These are phyloP conservation scores for Carex myosuroides DNA, from an alignment of 176 grass and related monocot species.

Conservation along the genomic window DNA sequence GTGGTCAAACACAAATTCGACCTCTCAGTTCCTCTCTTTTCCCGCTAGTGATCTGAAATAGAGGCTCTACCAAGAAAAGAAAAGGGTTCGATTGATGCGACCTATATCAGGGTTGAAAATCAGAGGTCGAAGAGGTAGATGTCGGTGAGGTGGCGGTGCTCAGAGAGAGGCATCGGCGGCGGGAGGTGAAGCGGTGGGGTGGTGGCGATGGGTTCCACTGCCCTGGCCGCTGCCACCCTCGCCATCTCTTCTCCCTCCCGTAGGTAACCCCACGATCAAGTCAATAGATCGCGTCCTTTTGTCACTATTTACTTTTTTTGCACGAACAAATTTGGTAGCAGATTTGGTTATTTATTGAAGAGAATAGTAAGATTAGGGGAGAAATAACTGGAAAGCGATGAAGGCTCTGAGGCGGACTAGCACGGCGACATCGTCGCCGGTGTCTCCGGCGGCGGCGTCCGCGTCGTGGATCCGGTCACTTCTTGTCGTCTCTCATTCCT, in stretches of 20 bases:
- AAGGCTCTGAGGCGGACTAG: conserved; percentile 5
- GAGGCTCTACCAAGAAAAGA: neutral
- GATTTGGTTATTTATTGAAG: conserved; percentile 15
- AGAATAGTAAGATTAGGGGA: neutral
- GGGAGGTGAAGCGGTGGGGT: conserved; percentile 21
- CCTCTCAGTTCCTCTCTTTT: neutral
- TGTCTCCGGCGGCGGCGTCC: conserved; percentile 15
- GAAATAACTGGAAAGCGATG: neutral
- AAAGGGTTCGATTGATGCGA: neutral
- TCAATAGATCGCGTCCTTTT: conserved; percentile 4
- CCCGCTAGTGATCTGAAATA: neutral
- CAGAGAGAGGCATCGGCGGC: conserved; percentile 2
- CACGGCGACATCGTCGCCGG: conserved; percentile 1
- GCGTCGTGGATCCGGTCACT: conserved; percentile 22
- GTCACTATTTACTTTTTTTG: neutral
- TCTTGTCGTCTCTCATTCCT: conserved; percentile 21
- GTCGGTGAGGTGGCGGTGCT: neutral
- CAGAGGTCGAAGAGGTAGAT: neutral
- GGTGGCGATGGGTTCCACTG: conserved; percentile 4
- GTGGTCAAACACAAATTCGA: conserved; percentile 11
- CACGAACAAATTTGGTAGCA: conserved; percentile 3
- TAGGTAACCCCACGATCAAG: conserved; percentile 11
- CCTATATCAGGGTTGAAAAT: neutral
- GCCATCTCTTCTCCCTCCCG: conserved; percentile 8
- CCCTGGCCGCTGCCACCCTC: conserved; percentile 24